Percentiles rank a stretch among this genome's conserved stretches.
Conservation (phyloP, 495 filamentous ascomycete species). For the Hypoxylon cercidicola region DNA sequence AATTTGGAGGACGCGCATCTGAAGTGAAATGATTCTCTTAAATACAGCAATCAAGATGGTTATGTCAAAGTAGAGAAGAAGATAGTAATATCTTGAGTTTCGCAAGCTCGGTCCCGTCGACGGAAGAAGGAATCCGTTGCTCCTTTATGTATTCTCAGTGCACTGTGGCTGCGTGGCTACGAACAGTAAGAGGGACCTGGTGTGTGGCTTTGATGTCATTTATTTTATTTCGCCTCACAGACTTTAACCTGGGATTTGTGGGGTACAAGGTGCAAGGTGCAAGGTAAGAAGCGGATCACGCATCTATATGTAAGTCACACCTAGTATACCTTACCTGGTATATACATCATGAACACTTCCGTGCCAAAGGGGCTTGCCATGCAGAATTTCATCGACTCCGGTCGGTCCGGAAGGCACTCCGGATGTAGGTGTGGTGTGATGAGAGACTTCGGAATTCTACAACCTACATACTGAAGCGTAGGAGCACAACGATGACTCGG, state of each 20-base stretch:
- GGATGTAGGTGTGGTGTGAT: background rate
- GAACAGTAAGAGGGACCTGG: background rate
- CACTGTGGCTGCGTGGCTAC: background rate
- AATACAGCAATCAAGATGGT: too few species aligned
- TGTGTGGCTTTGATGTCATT: background rate
- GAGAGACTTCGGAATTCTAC: background rate
- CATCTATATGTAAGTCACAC: background rate
- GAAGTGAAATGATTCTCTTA: background rate
- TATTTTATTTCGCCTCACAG: background rate
- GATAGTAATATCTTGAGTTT: background rate
- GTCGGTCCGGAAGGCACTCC: conserved; percentile 2
- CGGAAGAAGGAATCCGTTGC: background rate
- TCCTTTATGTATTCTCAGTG: background rate
- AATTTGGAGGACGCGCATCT: background rate
- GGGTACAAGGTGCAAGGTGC: background rate
- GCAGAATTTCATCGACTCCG: background rate
- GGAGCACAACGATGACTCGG: conserved; percentile 4
- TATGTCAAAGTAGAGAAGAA: background rate
- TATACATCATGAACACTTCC: too few species aligned
- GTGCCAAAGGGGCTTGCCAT: too few species aligned
- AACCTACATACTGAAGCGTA: background rate
- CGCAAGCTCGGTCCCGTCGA: background rate
- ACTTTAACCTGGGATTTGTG: background rate
- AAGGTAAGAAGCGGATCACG: background rate
- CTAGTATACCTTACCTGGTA: background rate